Evolutionary conservation across 108 stramenopile species (phyloP).

Genomic region (Licmophora abbreviata): DNA sequence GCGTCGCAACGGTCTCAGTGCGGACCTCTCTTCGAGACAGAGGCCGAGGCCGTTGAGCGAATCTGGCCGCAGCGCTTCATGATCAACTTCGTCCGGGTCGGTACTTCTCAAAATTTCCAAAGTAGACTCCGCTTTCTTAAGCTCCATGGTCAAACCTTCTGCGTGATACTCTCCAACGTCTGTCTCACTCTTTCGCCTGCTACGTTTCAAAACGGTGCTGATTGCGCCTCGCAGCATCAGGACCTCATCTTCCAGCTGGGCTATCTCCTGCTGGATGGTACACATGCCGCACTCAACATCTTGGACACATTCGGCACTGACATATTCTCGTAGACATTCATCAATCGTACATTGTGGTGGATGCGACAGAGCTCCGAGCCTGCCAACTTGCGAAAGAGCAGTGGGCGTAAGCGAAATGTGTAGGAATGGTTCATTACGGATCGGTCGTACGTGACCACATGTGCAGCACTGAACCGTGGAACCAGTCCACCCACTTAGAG

Average conservation of each 20-base stretch:
- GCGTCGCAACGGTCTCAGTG: conserved; percentile 18
- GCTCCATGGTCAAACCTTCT: conserved; percentile 13
- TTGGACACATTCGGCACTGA: conserved; percentile 47
- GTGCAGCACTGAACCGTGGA: conserved; percentile 63
- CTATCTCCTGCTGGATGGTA: conserved; percentile 36
- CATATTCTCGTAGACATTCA: conserved; percentile 46
- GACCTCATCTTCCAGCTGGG: conserved; percentile 49
- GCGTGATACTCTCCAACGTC: conserved; percentile 7
- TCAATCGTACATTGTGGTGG: conserved; percentile 31
- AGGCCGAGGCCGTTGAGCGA: background rate
- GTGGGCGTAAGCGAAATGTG: conserved; percentile 50
- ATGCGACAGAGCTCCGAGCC: background rate
- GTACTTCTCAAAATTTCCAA: conserved; percentile 10
- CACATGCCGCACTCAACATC: conserved; percentile 73
- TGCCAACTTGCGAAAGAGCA: conserved; percentile 22
- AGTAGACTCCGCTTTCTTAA: conserved; percentile 14
- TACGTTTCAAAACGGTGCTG: conserved; percentile 17
- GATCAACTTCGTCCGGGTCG: conserved; percentile 28
- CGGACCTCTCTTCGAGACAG: too few species aligned
- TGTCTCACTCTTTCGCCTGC: conserved; percentile 11
- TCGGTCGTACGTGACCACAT: conserved; percentile 61
- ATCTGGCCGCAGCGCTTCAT: conserved; percentile 2
- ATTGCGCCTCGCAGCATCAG: conserved; percentile 49
- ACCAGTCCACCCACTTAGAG: conserved; percentile 71
- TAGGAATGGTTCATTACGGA: conserved; percentile 60